phyloP scores from a whole-genome alignment of 805 yeast species.

The Teunomyces barrocoloradensis region DNA sequence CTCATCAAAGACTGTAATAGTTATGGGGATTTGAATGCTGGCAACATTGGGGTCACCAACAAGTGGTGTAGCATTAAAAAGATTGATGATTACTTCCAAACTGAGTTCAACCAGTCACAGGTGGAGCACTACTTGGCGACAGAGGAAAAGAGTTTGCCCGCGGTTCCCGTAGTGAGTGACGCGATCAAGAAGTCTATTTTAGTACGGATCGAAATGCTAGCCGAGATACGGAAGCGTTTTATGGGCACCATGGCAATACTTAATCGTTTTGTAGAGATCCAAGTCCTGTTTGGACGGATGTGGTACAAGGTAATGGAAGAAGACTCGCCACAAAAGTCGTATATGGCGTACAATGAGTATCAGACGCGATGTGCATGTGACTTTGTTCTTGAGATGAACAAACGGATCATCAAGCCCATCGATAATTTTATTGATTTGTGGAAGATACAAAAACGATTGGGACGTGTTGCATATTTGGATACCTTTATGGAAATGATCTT shows the following conservation, averaged over 20 bases:
- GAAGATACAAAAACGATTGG: not conserved
- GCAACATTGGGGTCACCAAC: not conserved
- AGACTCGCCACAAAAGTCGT: not conserved
- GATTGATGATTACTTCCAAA: not conserved
- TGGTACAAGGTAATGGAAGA: not conserved
- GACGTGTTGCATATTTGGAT: constrained; percentile 4
- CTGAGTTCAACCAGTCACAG: not conserved
- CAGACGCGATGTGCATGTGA: constrained; percentile 2
- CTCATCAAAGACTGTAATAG: constrained; percentile 4
- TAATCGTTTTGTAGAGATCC: not conserved
- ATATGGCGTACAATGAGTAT: not conserved
- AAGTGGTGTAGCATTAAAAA: not conserved
- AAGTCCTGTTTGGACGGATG: not conserved
- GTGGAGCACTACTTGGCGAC: not conserved
- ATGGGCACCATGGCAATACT: not conserved
- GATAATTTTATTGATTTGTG: not conserved
- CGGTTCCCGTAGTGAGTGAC: not conserved
- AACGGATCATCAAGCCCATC: constrained; percentile 1
- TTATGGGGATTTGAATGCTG: constrained; percentile 1
- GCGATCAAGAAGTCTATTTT: not conserved
- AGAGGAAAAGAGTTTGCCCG: constrained; percentile 1
- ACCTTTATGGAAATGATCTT: constrained; percentile 6
- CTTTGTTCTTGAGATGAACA: not conserved
- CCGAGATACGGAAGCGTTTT: not conserved
- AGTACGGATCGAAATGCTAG: not conserved